Conservation (phyloP, 345 rosid genomes). For the Moricandia arvensis region DNA sequence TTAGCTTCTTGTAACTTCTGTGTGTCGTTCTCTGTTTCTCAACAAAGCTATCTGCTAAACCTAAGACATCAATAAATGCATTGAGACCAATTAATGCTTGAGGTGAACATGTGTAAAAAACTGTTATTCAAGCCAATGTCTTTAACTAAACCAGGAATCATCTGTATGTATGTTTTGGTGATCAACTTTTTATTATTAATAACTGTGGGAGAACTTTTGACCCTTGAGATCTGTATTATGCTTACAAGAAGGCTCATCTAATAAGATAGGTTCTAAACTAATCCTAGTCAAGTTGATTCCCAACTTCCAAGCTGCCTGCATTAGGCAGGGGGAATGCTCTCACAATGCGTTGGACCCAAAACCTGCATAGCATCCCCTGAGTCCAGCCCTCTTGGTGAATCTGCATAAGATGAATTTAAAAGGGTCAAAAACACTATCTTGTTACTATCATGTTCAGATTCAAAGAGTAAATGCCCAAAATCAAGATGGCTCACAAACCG, state of each 20-base stretch:
- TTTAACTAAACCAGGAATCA: too few species aligned
- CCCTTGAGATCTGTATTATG: too few species aligned
- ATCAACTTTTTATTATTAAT: too few species aligned
- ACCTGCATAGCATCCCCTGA: slow-evolving; percentile 90
- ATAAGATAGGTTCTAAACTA: too few species aligned
- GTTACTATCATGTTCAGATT: not conserved
- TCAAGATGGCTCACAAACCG: slow-evolving; percentile 43
- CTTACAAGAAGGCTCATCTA: too few species aligned
- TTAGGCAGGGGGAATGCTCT: slow-evolving; percentile 42
- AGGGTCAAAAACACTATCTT: slow-evolving; percentile 2
- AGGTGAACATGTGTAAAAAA: too few species aligned
- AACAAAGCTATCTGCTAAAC: slow-evolving; percentile 24
- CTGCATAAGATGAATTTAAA: slow-evolving; percentile 38
- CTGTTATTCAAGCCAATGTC: too few species aligned
- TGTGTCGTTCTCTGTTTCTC: slow-evolving; percentile 18
- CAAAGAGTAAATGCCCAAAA: not conserved
- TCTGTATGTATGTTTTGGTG: too few species aligned
- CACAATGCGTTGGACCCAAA: slow-evolving; percentile 75
- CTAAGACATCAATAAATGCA: slow-evolving; percentile 17
- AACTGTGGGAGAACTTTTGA: too few species aligned
- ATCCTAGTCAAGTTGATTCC: too few species aligned
- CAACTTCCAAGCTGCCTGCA: too few species aligned
- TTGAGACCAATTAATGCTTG: not conserved
- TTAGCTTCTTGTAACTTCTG: not conserved
- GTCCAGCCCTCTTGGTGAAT: slow-evolving; percentile 68